Conservation (phyloP, 129 eudicot species). For the Centrapalus pauciflorus region DNA sequence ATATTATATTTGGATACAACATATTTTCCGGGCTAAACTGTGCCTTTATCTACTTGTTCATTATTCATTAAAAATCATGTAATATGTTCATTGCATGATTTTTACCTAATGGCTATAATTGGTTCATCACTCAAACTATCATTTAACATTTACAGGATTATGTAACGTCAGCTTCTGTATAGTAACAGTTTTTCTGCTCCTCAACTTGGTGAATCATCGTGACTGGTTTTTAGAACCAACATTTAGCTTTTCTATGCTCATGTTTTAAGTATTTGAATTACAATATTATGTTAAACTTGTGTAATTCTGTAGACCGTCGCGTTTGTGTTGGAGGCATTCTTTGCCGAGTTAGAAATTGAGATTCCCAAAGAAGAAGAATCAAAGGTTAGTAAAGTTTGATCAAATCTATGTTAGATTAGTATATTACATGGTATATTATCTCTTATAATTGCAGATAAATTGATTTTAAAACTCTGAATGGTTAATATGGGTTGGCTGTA, state of each 20-base stretch:
- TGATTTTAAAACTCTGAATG: too few relatives aligned
- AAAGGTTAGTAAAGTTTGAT: constrained; percentile 38
- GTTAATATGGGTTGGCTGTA: too few relatives aligned
- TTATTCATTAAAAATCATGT: not conserved
- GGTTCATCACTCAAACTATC: not conserved
- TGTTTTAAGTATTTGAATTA: not conserved
- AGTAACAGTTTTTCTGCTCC: constrained; percentile 59
- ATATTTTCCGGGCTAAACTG: not conserved
- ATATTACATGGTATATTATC: not conserved
- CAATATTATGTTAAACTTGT: not conserved
- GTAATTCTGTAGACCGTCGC: constrained; percentile 65
- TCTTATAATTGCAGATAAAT: not conserved
- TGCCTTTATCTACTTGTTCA: not conserved
- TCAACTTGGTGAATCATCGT: constrained; percentile 66
- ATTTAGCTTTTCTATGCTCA: not conserved
- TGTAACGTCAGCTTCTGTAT: constrained; percentile 91
- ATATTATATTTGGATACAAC: too few relatives aligned
- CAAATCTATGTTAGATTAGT: constrained; percentile 3
- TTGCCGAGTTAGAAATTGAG: constrained; percentile 87
- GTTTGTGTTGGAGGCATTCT: constrained; percentile 96
- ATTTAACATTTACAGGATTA: constrained; percentile 34
- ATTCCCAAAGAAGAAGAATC: constrained; percentile 39
- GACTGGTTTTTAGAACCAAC: not conserved
- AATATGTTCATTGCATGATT: not conserved
- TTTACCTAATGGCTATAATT: not conserved